Evolutionary conservation across 176 grass and related monocot genomes (phyloP), one percentile per base, ranked within the genome.

Genomic region (Aegilops longissima): DNA sequence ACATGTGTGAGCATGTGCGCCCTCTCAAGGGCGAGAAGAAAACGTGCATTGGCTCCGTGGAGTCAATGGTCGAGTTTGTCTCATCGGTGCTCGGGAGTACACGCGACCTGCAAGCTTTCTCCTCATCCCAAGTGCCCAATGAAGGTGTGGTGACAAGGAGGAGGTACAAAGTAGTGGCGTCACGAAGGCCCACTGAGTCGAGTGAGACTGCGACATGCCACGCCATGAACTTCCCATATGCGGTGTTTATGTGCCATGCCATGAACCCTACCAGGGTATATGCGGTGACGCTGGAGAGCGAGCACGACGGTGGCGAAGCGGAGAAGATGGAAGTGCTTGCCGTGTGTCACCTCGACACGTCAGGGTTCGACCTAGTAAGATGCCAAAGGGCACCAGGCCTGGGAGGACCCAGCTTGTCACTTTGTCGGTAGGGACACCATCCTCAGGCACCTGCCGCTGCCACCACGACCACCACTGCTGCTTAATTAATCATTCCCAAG

Each of bases 201-300:
- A 1, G 1, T 14, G 14, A 13, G 8, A 42, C 52, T 3, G 54
- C 54, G 29, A 56, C 81, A 3, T 89, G 87, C 82, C 87, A 89
- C 38, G 34, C 12, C 66, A 35, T 40, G 40, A 8, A 13, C 2
- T 85, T 76, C 82, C 29, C 68, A 3, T 80, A 68, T 18, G 68
- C 61, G 18, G 38, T 89, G 67, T 89, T 85, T 61, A 58, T 40
- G 29, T 89, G 87, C 87, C 87, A 89, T 61, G 24, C 82, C 20
- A 27, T 78, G 30, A 24, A 17, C 12, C 27, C 66, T 21, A 34
- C 73, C 8, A 70, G 21, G 49, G 65, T 36, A 1, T 88, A 88
- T 65, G 31, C 33, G 7, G 82, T 85, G 29, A 30, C 18, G n/a
- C 12, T 89, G 58, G 58, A 14, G 3, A 45, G 82, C 2, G 65